Evolutionary conservation across 2,329 filamentous ascomycete genomes (phyloP).

Genomic region (Botrytis medusae): DNA sequence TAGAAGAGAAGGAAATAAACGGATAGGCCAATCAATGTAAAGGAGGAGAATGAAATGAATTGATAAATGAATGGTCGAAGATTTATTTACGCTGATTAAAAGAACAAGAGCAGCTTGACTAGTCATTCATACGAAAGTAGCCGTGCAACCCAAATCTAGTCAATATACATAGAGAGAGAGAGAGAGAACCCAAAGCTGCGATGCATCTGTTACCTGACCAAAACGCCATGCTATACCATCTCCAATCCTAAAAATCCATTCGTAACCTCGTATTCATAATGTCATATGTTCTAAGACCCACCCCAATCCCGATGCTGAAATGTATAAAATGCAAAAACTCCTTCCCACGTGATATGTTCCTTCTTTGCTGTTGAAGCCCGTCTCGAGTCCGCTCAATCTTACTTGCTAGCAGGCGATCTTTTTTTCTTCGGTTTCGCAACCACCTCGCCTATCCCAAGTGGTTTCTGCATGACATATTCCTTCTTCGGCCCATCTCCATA

Average conservation of each 20-base stretch:
- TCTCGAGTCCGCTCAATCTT: neutral
- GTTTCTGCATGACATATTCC: constrained; percentile 14
- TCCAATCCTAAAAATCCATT: constrained; percentile 8
- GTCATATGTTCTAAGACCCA: constrained; percentile 4
- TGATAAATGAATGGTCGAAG: neutral
- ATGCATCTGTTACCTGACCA: neutral
- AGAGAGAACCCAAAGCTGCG: neutral
- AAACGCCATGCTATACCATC: constrained; percentile 19
- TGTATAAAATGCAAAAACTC: constrained; percentile 2
- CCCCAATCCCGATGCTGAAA: constrained; percentile 7
- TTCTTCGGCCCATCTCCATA: constrained; percentile 36
- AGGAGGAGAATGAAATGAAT: neutral
- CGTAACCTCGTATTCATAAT: constrained; percentile 14
- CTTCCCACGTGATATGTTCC: neutral
- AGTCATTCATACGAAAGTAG: neutral
- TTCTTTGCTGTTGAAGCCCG: neutral
- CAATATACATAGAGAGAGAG: neutral
- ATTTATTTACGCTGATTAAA: neutral
- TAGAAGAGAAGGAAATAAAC: neutral
- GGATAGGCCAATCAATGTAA: neutral
- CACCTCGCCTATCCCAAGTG: constrained; percentile 3
- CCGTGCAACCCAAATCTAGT: neutral
- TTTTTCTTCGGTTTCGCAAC: constrained; percentile 41
- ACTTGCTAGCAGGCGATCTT: constrained; percentile 36
- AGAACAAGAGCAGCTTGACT: neutral